Evolutionary conservation across 139 green algal genomes (phyloP).

Genomic region (Chlamydomonas applanata): DNA sequence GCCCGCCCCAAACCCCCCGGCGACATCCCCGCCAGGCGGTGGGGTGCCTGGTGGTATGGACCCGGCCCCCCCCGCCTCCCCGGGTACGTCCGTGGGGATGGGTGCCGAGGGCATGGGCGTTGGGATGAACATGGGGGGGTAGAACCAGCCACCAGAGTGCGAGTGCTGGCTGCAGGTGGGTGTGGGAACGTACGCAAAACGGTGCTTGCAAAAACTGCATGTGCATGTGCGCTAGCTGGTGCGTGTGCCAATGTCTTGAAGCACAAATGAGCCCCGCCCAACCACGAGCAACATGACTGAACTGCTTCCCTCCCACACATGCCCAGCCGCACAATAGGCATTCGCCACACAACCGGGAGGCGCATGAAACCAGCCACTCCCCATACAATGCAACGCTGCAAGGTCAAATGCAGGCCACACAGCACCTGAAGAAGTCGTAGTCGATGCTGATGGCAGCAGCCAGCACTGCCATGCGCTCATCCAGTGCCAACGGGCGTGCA

Average conservation of each 20-base stretch:
- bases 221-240: background rate
- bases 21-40: constrained; percentile 16
- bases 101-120: constrained; percentile 15
- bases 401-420: too few relatives aligned
- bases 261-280: background rate
- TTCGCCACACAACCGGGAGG: background rate
- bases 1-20: background rate
- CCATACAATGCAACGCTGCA: too few relatives aligned
- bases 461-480: constrained; percentile 76
- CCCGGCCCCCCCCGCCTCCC: background rate
- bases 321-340: background rate
- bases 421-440: constrained; percentile 47
- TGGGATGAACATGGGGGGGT: constrained; percentile 35
- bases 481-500: constrained; percentile 44
- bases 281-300: background rate
- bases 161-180: constrained; percentile 44
- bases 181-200: background rate
- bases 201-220: background rate
- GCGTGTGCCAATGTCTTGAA: background rate
- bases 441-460: constrained; percentile 68
- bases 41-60: background rate
- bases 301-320: too few relatives aligned
- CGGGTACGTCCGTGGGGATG: background rate
- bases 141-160: constrained; percentile 38
- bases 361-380: too few relatives aligned